Base-by-base conservation (phyloP, 441 rosid species). In the Populus trichocarpa region DNA sequence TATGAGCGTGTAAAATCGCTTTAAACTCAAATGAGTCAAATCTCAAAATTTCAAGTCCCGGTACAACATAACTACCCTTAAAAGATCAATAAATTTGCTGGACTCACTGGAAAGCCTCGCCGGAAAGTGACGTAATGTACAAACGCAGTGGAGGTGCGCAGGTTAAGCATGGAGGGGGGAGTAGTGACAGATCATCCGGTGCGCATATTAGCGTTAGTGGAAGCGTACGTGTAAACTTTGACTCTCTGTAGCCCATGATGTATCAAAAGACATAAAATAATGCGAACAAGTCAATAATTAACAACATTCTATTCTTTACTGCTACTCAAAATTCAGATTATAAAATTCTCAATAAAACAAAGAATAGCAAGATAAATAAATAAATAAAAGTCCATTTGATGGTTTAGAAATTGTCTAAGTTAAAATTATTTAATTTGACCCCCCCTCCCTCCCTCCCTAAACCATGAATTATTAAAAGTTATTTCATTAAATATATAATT, bases 181-280 rank as follows among this genome's bases (percentile, higher is more conserved):
- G 69, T 16, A 68, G 72, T 73, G 81, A 59, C 7, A 69, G 82
- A 86, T 76, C 87, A 83, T 69, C 86, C 85, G 87, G 89, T 84
- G 87, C 89, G 91, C 93, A 86, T 79, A 80, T 77, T 84, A 83
- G 84, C 76, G 18, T 42, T 88, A 83, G 90, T 91, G 96, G 91
- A 84, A 87, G 69, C 36, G 6, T 71, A 67, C 67, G 75, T 74
- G 69, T 50, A 18, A 61, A 20, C 73, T 83, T 85, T 84, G 83
- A 86, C 85, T 82, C 70, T 6, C 80, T 86, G 84, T 83, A 70
- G 82, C 71, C 16, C 61, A 71, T 70, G 87, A 81, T 85, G 81
- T 82, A 74, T 80, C 59, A 50, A 50, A 16, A 50, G 8, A 16
- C 59, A 68, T 22, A 30, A 68, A 33, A 10, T 30, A 30, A 30